These are phyloP conservation scores for Trichoderma oligosporum DNA, from an alignment of 2,329 filamentous ascomycete genomes.

Conservation along the genomic window DNA sequence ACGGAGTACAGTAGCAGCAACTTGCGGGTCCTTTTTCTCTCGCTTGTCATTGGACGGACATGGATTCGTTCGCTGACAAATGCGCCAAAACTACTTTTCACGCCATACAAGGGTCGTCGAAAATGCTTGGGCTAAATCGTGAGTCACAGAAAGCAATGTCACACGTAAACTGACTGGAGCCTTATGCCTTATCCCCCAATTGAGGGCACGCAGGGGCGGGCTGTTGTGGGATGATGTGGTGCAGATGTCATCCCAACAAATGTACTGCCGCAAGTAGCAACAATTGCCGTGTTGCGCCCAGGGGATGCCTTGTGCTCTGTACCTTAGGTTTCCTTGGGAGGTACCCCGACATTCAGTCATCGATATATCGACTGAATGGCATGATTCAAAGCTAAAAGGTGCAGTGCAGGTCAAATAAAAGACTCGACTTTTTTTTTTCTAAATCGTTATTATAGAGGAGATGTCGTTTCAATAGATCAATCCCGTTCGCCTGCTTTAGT, in stretches of 20 bases:
- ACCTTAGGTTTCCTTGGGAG: no score
- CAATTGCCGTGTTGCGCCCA: no score
- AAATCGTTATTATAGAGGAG: no score
- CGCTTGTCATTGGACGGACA: not conserved
- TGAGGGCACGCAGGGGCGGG: no score
- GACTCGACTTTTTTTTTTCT: not conserved
- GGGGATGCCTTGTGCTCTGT: no score
- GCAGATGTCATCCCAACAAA: no score
- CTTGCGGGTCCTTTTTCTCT: not conserved
- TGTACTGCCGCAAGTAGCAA: no score
- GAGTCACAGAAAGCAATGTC: constrained; percentile 14
- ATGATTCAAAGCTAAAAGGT: not conserved
- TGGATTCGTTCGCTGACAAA: not conserved
- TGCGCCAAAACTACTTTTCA: not conserved
- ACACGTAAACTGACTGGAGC: constrained; percentile 13
- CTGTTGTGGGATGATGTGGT: not conserved
- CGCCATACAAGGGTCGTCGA: not conserved
- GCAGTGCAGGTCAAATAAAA: not conserved
- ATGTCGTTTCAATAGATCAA: not conserved
- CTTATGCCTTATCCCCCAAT: not conserved
- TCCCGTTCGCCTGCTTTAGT: not conserved
- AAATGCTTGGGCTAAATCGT: not conserved
- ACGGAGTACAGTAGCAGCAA: not conserved
- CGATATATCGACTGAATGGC: no score
- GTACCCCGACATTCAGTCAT: not conserved